Evolutionary conservation across 177 flowering plant genomes (phyloP), one percentile per base, ranked within the genome.

Genomic region (Vitis hybrid): DNA sequence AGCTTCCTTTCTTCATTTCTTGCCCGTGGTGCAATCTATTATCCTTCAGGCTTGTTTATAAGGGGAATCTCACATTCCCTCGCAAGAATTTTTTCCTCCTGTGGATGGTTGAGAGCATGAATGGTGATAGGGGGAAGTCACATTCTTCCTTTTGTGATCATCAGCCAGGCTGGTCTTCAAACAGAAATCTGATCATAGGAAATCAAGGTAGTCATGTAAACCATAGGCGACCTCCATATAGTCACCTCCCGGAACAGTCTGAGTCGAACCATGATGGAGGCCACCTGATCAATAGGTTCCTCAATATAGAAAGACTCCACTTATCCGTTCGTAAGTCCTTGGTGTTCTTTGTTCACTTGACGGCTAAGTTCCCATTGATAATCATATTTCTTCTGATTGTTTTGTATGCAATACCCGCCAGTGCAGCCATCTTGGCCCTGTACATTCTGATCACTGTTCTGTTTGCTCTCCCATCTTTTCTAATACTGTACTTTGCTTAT

Each of bases 401-500:
- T 67, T 58, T 93, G 15, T 91, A 90, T 78, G 94, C 84, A 4
- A 84, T 93, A 65, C 98, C 97, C 57, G 90, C 91, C 73, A 84
- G 97, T 80, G 95, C 94, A 56, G 94, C 87, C 77, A 79, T 92
- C 74, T 76, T 91, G 75, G 87, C 86, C 55, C 68, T 93, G 81
- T 91, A 93, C 84, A 71, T 88, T 17, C 83, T 91, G 33, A 75
- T 90, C 66, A 91, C 95, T 1, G 75, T 91, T 71, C 73, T 90
- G 55, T 89, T 92, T 76, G 98, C 97, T 19, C 62, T 90, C 52
- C 97, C 97, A n/a, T 94, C 98, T 0, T 88, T 89, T 71, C 92
- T 94, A 69, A 74, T 94, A 54, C 73, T 92, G 75, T 92, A 90
- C 85, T 92, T 90, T 62, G 84, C 97, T 17, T 94, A 92, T 73